Evolutionary conservation across 2,329 filamentous ascomycete genomes (phyloP).

Genomic region (Capronia epimyces): DNA sequence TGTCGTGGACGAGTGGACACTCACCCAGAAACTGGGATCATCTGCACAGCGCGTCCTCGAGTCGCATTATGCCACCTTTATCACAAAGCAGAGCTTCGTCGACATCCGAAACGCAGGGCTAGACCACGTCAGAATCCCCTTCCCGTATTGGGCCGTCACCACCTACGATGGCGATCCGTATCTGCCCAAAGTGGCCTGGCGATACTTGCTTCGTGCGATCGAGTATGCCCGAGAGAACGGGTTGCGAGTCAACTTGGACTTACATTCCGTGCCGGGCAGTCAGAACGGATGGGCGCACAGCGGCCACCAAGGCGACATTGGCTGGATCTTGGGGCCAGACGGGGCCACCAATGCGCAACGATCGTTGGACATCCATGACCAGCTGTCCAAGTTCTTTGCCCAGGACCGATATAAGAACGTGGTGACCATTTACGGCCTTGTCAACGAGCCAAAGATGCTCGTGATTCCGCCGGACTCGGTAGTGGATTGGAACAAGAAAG

Average conservation of each 20-base stretch:
- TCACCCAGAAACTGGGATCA: conserved; percentile 64
- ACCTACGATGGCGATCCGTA: conserved; percentile 85
- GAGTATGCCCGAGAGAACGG: conserved; percentile 93
- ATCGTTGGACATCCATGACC: conserved; percentile 79
- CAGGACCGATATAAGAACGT: conserved; percentile 90
- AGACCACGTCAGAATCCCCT: conserved; percentile 95
- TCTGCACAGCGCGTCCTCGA: conserved; percentile 62
- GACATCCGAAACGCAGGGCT: conserved; percentile 83
- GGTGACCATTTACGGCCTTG: conserved; percentile 85
- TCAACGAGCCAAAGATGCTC: conserved; percentile 90
- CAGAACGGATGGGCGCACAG: conserved; percentile 99
- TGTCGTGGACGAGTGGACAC: conserved; percentile 83
- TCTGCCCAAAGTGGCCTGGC: conserved; percentile 78
- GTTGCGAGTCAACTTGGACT: conserved; percentile 82
- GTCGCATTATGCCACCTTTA: conserved; percentile 82
- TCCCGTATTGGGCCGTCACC: conserved; percentile 88
- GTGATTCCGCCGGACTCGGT: conserved; percentile 59
- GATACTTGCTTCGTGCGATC: conserved; percentile 85
- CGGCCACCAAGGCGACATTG: conserved; percentile 70
- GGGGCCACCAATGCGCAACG: conserved; percentile 72
- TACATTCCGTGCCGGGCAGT: conserved; percentile 85
- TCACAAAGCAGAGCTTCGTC: conserved; percentile 75
- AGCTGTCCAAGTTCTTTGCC: conserved; percentile 84
- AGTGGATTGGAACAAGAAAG: conserved; percentile 70
- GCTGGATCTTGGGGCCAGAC: conserved; percentile 87